Percentiles rank a stretch among this genome's conserved stretches.
phyloP scores from a whole-genome alignment of 2,329 filamentous ascomycete species.

The Neofusicoccum sp. region DNA sequence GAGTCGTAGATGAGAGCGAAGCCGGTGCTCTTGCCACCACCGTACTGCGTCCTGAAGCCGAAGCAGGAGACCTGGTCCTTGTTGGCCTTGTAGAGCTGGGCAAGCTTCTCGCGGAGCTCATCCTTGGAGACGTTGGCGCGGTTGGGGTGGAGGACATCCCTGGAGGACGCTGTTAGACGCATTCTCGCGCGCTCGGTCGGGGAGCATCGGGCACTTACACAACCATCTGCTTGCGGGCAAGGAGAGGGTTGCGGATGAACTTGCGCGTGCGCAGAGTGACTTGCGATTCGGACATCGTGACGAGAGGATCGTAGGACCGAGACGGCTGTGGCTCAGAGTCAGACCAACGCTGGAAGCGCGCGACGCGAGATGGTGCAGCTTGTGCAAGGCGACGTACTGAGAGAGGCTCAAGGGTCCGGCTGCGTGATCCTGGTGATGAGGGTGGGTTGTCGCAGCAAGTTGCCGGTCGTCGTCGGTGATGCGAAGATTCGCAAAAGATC shows the following conservation, averaged over 20 bases:
- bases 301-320: slow-evolving; percentile 23
- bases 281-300: slow-evolving; percentile 78
- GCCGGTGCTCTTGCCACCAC: slow-evolving; percentile 99
- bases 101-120: slow-evolving; percentile 93
- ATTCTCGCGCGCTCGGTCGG: slow-evolving; percentile 17
- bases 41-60: slow-evolving; percentile 96
- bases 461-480: slow-evolving; percentile 17
- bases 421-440: slow-evolving; percentile 15
- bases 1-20: slow-evolving; percentile 99
- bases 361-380: not conserved
- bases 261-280: slow-evolving; percentile 83
- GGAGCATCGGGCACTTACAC: slow-evolving; percentile 61
- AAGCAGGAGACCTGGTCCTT: slow-evolving; percentile 98
- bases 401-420: slow-evolving; percentile 17
- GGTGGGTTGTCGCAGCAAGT: slow-evolving; percentile 18
- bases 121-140: slow-evolving; percentile 99
- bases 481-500: slow-evolving; percentile 11
- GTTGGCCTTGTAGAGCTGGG: slow-evolving; percentile 94
- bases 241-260: slow-evolving; percentile 99
- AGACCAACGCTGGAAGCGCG: not conserved
- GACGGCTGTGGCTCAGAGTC: slow-evolving; percentile 11
- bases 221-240: slow-evolving; percentile 99
- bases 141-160: slow-evolving; percentile 99
- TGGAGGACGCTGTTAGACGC: slow-evolving; percentile 43
- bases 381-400: not conserved